Percentiles rank a stretch among this genome's conserved stretches.
phyloP scores from a whole-genome alignment of 2,329 filamentous ascomycete genomes.

The Aureobasidium uvarum region DNA sequence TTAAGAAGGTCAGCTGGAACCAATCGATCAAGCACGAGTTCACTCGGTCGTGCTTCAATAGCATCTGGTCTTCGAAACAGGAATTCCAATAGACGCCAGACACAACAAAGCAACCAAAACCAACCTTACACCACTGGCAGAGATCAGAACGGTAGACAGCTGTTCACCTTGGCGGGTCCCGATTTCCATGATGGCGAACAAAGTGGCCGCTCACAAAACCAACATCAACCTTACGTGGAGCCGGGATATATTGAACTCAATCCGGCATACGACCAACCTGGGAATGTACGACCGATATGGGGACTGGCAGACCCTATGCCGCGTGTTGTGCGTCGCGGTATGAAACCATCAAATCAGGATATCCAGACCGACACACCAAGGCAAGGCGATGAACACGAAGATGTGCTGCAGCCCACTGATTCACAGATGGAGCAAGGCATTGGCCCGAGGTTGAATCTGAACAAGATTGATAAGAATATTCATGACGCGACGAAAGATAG shows the following conservation, averaged over 20 bases:
- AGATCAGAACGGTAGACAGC: neutral
- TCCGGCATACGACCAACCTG: conserved; percentile 13
- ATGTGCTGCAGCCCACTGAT: neutral
- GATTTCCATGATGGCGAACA: neutral
- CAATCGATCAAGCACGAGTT: neutral
- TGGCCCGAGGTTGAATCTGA: neutral
- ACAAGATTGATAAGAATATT: neutral
- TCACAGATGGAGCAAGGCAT: conserved; percentile 8
- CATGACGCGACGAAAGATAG: neutral
- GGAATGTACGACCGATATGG: conserved; percentile 4
- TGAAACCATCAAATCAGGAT: conserved; percentile 41
- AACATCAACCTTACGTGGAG: conserved; percentile 31
- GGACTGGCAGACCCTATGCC: conserved; percentile 15
- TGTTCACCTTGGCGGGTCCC: neutral
- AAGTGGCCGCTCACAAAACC: neutral
- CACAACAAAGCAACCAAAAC: neutral
- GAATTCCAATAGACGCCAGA: neutral
- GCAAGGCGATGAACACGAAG: neutral
- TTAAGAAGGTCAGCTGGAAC: too few relatives aligned
- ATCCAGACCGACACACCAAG: conserved; percentile 26
- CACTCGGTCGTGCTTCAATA: neutral
- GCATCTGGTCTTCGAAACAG: conserved; percentile 4
- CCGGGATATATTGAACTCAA: conserved; percentile 12
- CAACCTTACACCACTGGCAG: neutral
- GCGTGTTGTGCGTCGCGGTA: conserved; percentile 9